phyloP scores from a whole-genome alignment of 2,329 filamentous ascomycete genomes.

The Pseudogymnoascus sp. region DNA sequence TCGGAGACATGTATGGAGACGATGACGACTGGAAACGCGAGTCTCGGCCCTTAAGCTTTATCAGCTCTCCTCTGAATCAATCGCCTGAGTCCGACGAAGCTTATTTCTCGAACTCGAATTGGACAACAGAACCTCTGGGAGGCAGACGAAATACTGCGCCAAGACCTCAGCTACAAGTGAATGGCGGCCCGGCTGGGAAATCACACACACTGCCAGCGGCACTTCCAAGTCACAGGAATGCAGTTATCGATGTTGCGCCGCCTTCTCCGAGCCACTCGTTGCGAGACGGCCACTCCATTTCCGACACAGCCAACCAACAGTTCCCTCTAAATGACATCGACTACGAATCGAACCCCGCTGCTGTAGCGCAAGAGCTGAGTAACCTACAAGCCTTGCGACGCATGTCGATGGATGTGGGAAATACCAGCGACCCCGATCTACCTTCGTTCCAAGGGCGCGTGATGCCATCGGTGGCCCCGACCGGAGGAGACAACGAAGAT shows the following conservation, averaged over 20 bases:
- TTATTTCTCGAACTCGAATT: slow-evolving; percentile 20
- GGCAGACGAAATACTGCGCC: slow-evolving; percentile 8
- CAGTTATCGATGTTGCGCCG: slow-evolving; percentile 23
- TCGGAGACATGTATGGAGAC: slow-evolving; percentile 65
- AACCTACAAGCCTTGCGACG: slow-evolving; percentile 65
- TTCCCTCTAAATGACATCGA: slow-evolving; percentile 66
- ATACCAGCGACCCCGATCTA: slow-evolving; percentile 59
- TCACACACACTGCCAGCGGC: slow-evolving; percentile 26
- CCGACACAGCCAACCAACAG: slow-evolving; percentile 47
- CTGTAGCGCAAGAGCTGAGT: slow-evolving; percentile 63
- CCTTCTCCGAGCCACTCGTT: slow-evolving; percentile 33
- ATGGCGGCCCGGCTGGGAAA: slow-evolving; percentile 23
- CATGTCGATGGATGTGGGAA: slow-evolving; percentile 71
- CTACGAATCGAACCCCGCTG: slow-evolving; percentile 65
- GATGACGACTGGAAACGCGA: slow-evolving; percentile 44
- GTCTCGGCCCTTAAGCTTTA: slow-evolving; percentile 53
- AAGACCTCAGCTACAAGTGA: slow-evolving; percentile 13
- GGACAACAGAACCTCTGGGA: slow-evolving; percentile 19
- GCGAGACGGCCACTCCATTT: slow-evolving; percentile 33
- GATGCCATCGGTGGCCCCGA: slow-evolving; percentile 64
- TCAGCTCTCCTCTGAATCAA: slow-evolving; percentile 36
- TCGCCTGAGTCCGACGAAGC: slow-evolving; percentile 27
- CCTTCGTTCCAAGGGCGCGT: slow-evolving; percentile 60
- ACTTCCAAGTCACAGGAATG: slow-evolving; percentile 24
- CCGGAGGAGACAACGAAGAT: slow-evolving; percentile 69